These are phyloP conservation scores for Diaporthe sp. DNA, from an alignment of 2,329 filamentous ascomycete genomes.

Conservation along the genomic window DNA sequence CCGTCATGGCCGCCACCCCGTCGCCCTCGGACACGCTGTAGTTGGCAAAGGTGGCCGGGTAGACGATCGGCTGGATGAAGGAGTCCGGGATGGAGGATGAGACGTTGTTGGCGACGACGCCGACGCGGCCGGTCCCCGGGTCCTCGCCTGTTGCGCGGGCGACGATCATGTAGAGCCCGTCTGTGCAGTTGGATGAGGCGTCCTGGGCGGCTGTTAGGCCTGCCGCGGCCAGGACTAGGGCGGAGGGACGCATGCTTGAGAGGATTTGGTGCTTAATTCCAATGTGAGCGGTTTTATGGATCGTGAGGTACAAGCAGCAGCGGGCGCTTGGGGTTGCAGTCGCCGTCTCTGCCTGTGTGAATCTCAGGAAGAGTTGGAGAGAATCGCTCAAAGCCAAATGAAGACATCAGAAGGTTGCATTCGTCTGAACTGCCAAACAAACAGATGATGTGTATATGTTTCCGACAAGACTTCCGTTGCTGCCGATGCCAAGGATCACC, in stretches of 20 bases:
- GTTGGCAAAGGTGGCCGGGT: slow-evolving; percentile 46
- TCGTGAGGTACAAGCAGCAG: not conserved
- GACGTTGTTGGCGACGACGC: slow-evolving; percentile 46
- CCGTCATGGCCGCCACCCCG: slow-evolving; percentile 42
- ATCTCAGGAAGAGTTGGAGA: not conserved
- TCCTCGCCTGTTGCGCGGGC: slow-evolving; percentile 46
- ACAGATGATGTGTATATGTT: not conserved
- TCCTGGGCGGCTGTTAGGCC: slow-evolving; percentile 27
- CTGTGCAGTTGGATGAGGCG: slow-evolving; percentile 29
- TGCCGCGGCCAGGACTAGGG: slow-evolving; percentile 13
- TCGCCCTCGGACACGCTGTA: slow-evolving; percentile 43
- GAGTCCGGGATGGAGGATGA: slow-evolving; percentile 43
- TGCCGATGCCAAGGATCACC: not conserved
- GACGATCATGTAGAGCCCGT: slow-evolving; percentile 46
- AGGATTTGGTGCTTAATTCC: fast-evolving
- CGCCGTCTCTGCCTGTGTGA: not conserved
- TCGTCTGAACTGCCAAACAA: slow-evolving; percentile 5
- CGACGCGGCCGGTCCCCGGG: slow-evolving; percentile 44
- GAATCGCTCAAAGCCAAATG: not conserved
- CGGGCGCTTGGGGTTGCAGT: not conserved
- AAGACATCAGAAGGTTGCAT: not conserved
- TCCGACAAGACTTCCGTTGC: not conserved
- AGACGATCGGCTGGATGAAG: slow-evolving; percentile 43
- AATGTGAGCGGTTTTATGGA: not conserved
- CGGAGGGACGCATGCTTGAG: not conserved